phyloP scores from a whole-genome alignment of 305 asterid species.

The Withania somnifera region DNA sequence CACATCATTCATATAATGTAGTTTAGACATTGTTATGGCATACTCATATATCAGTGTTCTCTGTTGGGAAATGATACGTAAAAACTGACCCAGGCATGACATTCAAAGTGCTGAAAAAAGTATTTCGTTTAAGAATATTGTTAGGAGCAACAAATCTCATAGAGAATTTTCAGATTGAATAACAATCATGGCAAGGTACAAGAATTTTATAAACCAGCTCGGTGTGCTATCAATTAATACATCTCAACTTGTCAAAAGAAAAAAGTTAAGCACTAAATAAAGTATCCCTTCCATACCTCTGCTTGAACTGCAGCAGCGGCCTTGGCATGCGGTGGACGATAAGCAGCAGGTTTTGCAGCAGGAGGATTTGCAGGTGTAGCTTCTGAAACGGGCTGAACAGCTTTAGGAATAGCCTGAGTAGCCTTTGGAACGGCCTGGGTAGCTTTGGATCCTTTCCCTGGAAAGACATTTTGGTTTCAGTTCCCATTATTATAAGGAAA shows the following conservation, averaged over 20 bases:
- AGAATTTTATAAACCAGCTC: neutral
- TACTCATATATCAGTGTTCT: neutral
- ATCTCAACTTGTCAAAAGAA: neutral
- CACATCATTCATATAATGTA: neutral
- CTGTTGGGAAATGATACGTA: neutral
- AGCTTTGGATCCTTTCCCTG: slow-evolving; percentile 67
- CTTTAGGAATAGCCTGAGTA: slow-evolving; percentile 36
- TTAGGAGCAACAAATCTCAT: neutral
- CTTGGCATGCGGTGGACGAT: slow-evolving; percentile 95
- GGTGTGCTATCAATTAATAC: neutral
- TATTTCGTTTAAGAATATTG: neutral
- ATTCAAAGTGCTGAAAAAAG: neutral
- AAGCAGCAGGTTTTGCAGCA: slow-evolving; percentile 80
- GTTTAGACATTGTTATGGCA: neutral
- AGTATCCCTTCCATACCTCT: slow-evolving; percentile 42
- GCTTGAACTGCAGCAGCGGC: slow-evolving; percentile 83
- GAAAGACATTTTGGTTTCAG: slow-evolving; percentile 4
- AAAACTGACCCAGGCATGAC: neutral
- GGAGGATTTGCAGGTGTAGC: slow-evolving; percentile 41
- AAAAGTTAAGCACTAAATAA: neutral
- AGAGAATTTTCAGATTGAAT: neutral
- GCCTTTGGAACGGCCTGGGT: slow-evolving; percentile 35
- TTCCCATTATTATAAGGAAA: neutral
- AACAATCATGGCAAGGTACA: neutral
- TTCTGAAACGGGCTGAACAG: slow-evolving; percentile 37